phyloP scores from a whole-genome alignment of 805 yeast species.

The Nakazawaea populi region DNA sequence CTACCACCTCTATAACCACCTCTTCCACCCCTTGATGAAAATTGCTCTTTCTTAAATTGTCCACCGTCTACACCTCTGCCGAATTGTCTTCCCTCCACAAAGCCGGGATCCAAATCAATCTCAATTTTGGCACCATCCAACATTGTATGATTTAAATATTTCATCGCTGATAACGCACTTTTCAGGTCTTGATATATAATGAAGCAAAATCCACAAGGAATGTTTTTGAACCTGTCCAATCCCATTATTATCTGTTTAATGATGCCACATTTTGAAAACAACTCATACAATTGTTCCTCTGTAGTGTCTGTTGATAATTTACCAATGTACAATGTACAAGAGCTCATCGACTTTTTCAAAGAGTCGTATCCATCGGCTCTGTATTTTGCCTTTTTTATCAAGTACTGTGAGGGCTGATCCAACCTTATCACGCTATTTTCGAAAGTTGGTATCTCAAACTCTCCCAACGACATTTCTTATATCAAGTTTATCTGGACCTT shows the following conservation, averaged over 20 bases:
- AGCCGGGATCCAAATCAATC: slow-evolving; percentile 94
- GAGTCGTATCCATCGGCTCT: slow-evolving; percentile 50
- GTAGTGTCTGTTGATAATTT: slow-evolving; percentile 85
- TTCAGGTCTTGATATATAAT: slow-evolving; percentile 65
- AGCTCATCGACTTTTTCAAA: slow-evolving; percentile 56
- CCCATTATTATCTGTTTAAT: slow-evolving; percentile 89
- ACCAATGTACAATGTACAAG: slow-evolving; percentile 86
- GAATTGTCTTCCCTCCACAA: slow-evolving; percentile 90
- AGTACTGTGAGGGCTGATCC: slow-evolving; percentile 67
- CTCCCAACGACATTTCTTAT: slow-evolving; percentile 32
- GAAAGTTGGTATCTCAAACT: slow-evolving; percentile 50
- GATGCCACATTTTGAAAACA: slow-evolving; percentile 77
- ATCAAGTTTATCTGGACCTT: background rate
- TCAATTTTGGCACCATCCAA: slow-evolving; percentile 78
- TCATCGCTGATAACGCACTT: slow-evolving; percentile 78
- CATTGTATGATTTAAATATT: slow-evolving; percentile 74
- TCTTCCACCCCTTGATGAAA: slow-evolving; percentile 32
- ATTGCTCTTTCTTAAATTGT: slow-evolving; percentile 33
- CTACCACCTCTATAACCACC: slow-evolving; percentile 32
- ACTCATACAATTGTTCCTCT: slow-evolving; percentile 89
- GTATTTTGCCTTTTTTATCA: slow-evolving; percentile 59
- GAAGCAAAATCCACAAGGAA: slow-evolving; percentile 97
- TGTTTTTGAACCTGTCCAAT: slow-evolving; percentile 78
- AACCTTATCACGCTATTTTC: slow-evolving; percentile 60
- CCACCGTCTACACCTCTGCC: slow-evolving; percentile 95